Base-by-base conservation (phyloP, 441 rosid species). In the Erysimum pusillum region DNA sequence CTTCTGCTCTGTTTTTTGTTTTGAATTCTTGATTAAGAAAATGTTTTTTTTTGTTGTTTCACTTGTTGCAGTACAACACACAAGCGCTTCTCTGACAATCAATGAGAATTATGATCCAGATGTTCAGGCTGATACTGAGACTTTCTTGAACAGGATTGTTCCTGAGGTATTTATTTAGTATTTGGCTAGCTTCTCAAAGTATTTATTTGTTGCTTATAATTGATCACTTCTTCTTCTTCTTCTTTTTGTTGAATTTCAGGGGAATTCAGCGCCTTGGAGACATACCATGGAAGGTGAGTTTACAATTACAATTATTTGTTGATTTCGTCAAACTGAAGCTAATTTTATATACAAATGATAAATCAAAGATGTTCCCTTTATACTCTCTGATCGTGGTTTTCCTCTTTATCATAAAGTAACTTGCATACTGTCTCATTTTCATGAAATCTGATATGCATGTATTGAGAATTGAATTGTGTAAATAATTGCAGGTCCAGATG, bases 21-120 rank as follows among this genome's bases (percentile, higher is more conserved):
- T 52, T 57, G 61, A 12, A 7, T 69, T 34, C 5, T 61, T 35
- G 12, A 52, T 53, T 62, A 18, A 31, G 41, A 14, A 61, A 72
- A 31, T 38, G 51, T 9, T 13, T 58, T 9, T n/a, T 65, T 13
- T 2, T 1, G 41, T 57, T 11, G 63, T 25, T 25, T 25, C 28
- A 25, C 28, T 25, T 25, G 9, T 57, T 17, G 20, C 86, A 91
- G 97, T 94, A 77, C 98, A 92, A 57, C 98, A 94, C 77, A 91
- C 97, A 13, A 94, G 99, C 66, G 98, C 97, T 70, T 94, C 99
- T 58, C 89, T 94, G 69, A 92, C 97, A 3, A 90, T 94, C 86
- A 94, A 94, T 67, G 99, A 92, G 89, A 92, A 94, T 69, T 94
- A 90, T 71, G 99, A 94, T 78, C 85, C 98, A 41, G 97, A 92